Base-by-base conservation (phyloP, 2,329 filamentous ascomycete species). In the Stemphylium beticola region DNA sequence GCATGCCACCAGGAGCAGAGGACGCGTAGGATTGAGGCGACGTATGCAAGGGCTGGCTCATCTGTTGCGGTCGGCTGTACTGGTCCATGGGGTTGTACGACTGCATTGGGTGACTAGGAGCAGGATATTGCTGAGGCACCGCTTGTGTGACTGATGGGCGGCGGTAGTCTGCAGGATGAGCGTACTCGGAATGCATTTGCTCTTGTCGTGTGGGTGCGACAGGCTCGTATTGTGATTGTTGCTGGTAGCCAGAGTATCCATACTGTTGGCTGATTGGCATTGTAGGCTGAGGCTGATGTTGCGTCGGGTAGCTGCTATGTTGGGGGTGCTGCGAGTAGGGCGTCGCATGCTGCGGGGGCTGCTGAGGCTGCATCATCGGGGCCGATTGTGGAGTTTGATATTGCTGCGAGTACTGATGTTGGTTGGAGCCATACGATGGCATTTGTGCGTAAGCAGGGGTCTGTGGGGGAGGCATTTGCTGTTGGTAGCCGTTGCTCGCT, bases 191-290 rank as follows among this genome's bases (percentile, higher is more conserved):
- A 41, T 74, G 15, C 5, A 65, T 74, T 12, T 50, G 45, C 38
- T 75, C 71, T 49, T 76, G 76, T 18, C 76, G 74, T 26, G 68
- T 60, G 24, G 73, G 64, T 18, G 67, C 49, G 26, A 67, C 65
- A 34, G 71, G 72, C 32, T 74, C 75, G 57, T 78, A 78, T 39
- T 76, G 76, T 5, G 70, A 62, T 53, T 61, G 44, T 51, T 64
- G 62, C 46, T 71, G 68, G 55, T 76, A 76, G 57, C 57, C 70
- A 49, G 67, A 74, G 58, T 80, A 79, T 33, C 66, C 70, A 55
- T 80, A 78, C 40, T 76, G 72, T 57, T 74, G 71, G 42, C 68
- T 70, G 61, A 76, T 74, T 29, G 70, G 68, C 68, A 75, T 75
- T 51, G 55, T n/a, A 31, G 53, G 53, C 37, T 55, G 53, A 17